phyloP scores from a whole-genome alignment of 2,329 filamentous ascomycete genomes.

The Sarocladium kiliense region DNA sequence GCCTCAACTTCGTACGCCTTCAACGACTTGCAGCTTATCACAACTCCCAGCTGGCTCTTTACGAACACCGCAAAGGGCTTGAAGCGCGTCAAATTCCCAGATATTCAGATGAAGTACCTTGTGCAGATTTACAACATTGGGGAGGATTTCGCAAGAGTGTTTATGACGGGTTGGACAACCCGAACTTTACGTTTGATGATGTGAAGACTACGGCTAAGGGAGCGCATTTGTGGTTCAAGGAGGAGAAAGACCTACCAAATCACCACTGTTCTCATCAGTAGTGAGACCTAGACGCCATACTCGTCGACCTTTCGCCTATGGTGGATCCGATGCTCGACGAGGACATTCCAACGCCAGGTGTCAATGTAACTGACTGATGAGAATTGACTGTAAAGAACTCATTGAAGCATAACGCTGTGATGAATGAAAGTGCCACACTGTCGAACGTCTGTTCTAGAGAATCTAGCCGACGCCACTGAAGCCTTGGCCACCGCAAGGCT shows the following conservation, averaged over 20 bases:
- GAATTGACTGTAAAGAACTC: too few species aligned
- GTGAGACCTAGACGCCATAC: too few species aligned
- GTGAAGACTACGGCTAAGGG: conserved; percentile 37
- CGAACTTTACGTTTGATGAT: conserved; percentile 38
- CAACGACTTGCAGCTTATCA: neutral
- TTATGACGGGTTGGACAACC: conserved; percentile 37
- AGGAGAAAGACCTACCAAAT: conserved; percentile 35
- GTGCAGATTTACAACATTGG: conserved; percentile 46
- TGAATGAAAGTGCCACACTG: too few species aligned
- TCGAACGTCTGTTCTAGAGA: too few species aligned
- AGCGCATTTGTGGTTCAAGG: conserved; percentile 40
- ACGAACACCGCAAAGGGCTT: conserved; percentile 42
- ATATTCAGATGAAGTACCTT: conserved; percentile 45
- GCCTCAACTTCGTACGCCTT: conserved; percentile 31
- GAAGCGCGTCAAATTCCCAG: conserved; percentile 32
- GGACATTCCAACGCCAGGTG: too few species aligned
- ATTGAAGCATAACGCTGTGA: too few species aligned
- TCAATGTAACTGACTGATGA: too few species aligned
- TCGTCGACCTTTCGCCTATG: too few species aligned
- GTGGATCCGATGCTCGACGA: too few species aligned
- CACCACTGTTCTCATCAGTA: too few species aligned
- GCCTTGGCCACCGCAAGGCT: too few species aligned
- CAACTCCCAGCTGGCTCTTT: neutral
- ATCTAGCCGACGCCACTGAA: too few species aligned
- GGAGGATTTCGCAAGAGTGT: conserved; percentile 40